phyloP scores from a whole-genome alignment of 148 eudicot genomes.

The Fagopyrum esculentum region DNA sequence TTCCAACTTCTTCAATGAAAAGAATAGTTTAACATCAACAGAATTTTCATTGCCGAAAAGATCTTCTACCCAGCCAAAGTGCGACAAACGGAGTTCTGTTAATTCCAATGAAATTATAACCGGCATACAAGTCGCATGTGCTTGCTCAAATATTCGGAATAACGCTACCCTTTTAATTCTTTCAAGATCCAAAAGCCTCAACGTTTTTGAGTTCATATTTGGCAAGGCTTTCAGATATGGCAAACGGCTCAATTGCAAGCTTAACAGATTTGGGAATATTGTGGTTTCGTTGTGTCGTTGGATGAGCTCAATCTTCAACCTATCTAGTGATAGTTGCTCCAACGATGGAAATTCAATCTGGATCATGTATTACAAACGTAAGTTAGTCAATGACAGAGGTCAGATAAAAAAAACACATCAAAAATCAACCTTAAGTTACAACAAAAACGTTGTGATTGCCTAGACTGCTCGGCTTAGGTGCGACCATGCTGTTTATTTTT shows the following conservation, averaged over 20 bases:
- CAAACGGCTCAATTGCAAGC: background rate
- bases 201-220: background rate
- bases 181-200: background rate
- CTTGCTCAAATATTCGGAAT: background rate
- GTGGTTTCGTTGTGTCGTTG: background rate
- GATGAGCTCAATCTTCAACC: background rate
- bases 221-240: background rate
- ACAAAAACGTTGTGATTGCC: too few species aligned
- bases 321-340: background rate
- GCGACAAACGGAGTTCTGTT: background rate
- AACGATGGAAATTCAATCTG: background rate
- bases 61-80: background rate
- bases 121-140: background rate
- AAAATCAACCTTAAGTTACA: too few species aligned
- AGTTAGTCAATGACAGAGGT: too few species aligned
- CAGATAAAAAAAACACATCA: too few species aligned
- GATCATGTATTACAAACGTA: background rate
- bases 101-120: background rate
- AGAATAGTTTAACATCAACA: background rate
- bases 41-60: background rate
- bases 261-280: constrained; percentile 2
- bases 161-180: background rate
- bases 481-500: too few species aligned
- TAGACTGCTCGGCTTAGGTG: too few species aligned
- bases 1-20: background rate